Evolutionary conservation across 225 moss, liverwort and hornwort species (phyloP), one percentile per base, ranked within the genome.

Genomic region (Polytrichum commune): DNA sequence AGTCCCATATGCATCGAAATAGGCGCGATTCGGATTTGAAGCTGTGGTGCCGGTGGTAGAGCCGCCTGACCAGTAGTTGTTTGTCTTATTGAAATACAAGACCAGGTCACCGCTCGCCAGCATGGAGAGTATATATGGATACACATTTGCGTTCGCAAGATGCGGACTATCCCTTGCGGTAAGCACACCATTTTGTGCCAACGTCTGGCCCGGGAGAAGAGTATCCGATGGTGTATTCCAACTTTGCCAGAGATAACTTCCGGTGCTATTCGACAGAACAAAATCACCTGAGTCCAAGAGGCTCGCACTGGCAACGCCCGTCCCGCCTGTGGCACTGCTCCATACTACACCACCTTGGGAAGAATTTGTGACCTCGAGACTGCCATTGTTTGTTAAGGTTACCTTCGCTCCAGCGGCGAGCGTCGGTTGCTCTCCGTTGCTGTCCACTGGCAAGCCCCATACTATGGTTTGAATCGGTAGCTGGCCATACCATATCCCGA

Each of bases 221-320:
- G 85, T 85, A 27, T 85, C 81, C 64, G 64, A 78, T 29, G 85
- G 85, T 33, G 7, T 63, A 73, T 85, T 71, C 78, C 81, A 85
- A 58, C 64, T 73, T 55, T 79, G 85, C 85, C 85, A 82, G 32
- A 74, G 0, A 23, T 1, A 27, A 5, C 10, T 60, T 20, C 76
- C 76, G 13, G 68, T 71, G 60, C 60, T 71, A 19, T 76, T 85
- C 18, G 74, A 27, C 61, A 85, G 68, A 1, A 85, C 55, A 27
- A 79, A 71, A 27, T 82, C 82, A 30, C 85, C 85, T 9, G 78
- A 68, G 69, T 85, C 81, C 60, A 67, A 64, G 19, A 85, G 73
- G 68, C 53, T 68, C 38, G 81, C 81, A 29, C 76, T 73, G 27
- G 24, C 53, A 60, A 85, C 81, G 9, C 56, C 76, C 7, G 61